Evolutionary conservation across 2,329 filamentous ascomycete species (phyloP).

Genomic region (Harringtonia lauricola): DNA sequence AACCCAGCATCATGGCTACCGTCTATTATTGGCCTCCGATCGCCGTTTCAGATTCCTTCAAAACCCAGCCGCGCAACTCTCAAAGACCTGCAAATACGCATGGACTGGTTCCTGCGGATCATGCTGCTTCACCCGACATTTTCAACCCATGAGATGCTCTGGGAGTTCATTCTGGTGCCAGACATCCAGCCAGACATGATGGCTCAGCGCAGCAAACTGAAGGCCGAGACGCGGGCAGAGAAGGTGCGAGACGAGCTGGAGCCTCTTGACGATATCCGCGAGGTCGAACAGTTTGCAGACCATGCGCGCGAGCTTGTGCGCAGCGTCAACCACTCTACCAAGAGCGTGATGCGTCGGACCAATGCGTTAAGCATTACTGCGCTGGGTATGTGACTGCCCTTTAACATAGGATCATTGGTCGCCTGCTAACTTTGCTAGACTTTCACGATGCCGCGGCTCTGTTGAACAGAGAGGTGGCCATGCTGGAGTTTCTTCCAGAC

Average conservation of each 20-base stretch:
- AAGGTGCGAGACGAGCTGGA: slow-evolving; percentile 82
- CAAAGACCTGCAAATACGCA: slow-evolving; percentile 73
- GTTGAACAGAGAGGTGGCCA: slow-evolving; percentile 30
- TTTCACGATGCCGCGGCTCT: slow-evolving; percentile 54
- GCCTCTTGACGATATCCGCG: slow-evolving; percentile 70
- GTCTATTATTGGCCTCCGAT: slow-evolving; percentile 62
- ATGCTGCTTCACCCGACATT: slow-evolving; percentile 86
- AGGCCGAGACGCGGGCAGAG: slow-evolving; percentile 72
- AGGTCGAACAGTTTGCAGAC: slow-evolving; percentile 87
- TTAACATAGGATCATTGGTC: neutral
- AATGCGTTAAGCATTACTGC: slow-evolving; percentile 59
- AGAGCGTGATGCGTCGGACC: slow-evolving; percentile 68
- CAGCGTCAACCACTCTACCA: slow-evolving; percentile 71
- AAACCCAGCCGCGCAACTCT: slow-evolving; percentile 81
- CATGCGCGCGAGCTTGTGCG: slow-evolving; percentile 86
- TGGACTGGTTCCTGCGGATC: slow-evolving; percentile 81
- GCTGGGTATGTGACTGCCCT: slow-evolving; percentile 34
- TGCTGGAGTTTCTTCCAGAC: slow-evolving; percentile 55
- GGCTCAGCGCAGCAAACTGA: slow-evolving; percentile 75
- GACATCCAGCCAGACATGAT: slow-evolving; percentile 87
- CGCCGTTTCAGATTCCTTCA: slow-evolving; percentile 86
- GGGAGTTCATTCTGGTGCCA: slow-evolving; percentile 97
- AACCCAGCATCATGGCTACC: slow-evolving; percentile 95
- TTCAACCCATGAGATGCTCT: slow-evolving; percentile 90
- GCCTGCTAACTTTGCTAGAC: slow-evolving; percentile 28